Conservation (phyloP, 2,329 filamentous ascomycete genomes). For the Ceratocystis eucalypticola region DNA sequence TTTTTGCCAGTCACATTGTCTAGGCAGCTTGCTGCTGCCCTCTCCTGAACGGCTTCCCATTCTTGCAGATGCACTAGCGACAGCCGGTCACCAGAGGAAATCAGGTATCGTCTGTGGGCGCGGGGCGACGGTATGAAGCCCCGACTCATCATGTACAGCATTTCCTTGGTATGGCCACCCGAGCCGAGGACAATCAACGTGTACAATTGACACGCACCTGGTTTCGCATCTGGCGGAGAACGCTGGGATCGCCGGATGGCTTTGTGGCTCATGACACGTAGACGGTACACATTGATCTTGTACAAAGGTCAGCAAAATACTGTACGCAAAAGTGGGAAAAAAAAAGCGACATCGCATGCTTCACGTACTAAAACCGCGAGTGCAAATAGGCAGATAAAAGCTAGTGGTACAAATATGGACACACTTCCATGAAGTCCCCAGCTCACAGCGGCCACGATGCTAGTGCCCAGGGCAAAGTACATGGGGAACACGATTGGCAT, state of each 20-base stretch:
- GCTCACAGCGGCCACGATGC: neutral
- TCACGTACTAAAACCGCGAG: constrained; percentile 6
- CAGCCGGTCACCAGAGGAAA: constrained; percentile 31
- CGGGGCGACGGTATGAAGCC: constrained; percentile 46
- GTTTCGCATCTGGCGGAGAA: neutral
- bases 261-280: neutral
- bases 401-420: neutral
- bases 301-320: neutral
- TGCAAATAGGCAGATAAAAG: neutral
- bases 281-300: constrained; percentile 11
- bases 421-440: constrained; percentile 6
- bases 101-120: constrained; percentile 35
- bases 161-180: constrained; percentile 88
- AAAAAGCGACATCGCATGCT: neutral
- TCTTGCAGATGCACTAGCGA: constrained; percentile 56
- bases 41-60: constrained; percentile 20
- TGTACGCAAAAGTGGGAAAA: neutral
- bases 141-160: constrained; percentile 66
- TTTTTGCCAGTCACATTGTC: neutral
- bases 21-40: neutral
- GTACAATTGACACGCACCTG: constrained; percentile 10
- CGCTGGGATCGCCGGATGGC: neutral
- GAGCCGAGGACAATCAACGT: constrained; percentile 58
- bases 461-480: constrained; percentile 5
- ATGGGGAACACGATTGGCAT: constrained; percentile 9